phyloP scores from a whole-genome alignment of 805 yeast species.

The Kluyveromyces lactis region DNA sequence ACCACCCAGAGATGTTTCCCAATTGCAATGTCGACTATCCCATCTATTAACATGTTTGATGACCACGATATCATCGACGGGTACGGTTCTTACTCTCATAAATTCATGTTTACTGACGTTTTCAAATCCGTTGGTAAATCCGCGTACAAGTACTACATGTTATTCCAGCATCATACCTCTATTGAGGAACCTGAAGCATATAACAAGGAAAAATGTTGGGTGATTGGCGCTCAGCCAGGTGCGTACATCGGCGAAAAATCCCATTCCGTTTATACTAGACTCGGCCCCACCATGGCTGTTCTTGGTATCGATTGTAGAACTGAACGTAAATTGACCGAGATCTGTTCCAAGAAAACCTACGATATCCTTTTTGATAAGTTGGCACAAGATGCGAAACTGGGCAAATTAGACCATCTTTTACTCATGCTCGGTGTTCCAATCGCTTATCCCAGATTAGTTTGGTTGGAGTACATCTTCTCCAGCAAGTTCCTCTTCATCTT shows the following conservation, averaged over 20 bases:
- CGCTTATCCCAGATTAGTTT: slow-evolving; percentile 86
- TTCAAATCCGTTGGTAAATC: slow-evolving; percentile 65
- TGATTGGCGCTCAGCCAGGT: slow-evolving; percentile 49
- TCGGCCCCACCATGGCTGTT: slow-evolving; percentile 67
- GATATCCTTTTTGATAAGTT: slow-evolving; percentile 51
- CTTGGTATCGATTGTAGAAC: slow-evolving; percentile 90
- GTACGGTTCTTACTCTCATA: slow-evolving; percentile 76
- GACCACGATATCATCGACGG: slow-evolving; percentile 98
- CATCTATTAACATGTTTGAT: slow-evolving; percentile 79
- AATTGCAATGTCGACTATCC: slow-evolving; percentile 71
- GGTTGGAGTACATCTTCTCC: slow-evolving; percentile 73
- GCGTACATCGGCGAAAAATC: slow-evolving; percentile 53
- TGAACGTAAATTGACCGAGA: slow-evolving; percentile 60
- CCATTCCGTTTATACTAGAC: slow-evolving; percentile 60
- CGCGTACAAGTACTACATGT: slow-evolving; percentile 80
- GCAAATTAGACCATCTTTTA: slow-evolving; percentile 63
- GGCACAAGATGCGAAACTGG: slow-evolving; percentile 41
- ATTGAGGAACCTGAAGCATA: slow-evolving; percentile 36
- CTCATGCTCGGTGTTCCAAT: slow-evolving; percentile 92
- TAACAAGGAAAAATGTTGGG: slow-evolving; percentile 48
- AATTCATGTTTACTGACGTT: slow-evolving; percentile 63
- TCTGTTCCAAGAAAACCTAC: slow-evolving; percentile 53
- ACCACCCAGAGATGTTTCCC: slow-evolving; percentile 66
- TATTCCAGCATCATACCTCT: slow-evolving; percentile 80
- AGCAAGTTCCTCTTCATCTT: slow-evolving; percentile 57